Percentiles rank a stretch among this genome's conserved stretches.
Conservation (phyloP, 805 yeast species). For the Wickerhamomyces chaumierensis region DNA sequence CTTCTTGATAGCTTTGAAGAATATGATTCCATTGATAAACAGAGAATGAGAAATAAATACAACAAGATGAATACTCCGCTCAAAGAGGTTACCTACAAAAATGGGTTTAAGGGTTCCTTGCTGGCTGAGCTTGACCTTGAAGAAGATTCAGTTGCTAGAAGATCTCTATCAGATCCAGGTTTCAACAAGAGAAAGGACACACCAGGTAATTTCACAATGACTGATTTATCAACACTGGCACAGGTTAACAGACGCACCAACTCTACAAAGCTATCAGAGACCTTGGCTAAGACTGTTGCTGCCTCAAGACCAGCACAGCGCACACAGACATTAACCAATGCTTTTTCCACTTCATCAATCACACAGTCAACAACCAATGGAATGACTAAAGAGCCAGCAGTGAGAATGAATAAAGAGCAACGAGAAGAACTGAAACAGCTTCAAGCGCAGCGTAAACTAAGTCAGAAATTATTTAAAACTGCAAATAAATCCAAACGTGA, state of each 20-base stretch:
- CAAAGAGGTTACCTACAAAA: not conserved
- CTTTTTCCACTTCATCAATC: not conserved
- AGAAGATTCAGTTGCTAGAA: not conserved
- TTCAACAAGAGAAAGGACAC: not conserved
- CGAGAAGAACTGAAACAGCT: conserved; percentile 3
- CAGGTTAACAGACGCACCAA: too few species aligned
- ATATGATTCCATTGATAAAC: not conserved
- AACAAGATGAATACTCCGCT: not conserved
- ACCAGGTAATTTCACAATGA: too few species aligned
- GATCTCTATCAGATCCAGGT: not conserved
- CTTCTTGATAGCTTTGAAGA: not conserved
- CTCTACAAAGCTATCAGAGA: not conserved
- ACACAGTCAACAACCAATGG: not conserved
- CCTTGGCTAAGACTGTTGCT: not conserved
- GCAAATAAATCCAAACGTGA: conserved; percentile 29
- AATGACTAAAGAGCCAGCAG: not conserved
- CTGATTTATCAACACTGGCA: not conserved
- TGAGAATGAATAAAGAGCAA: conserved; percentile 4
- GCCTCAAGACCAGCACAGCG: not conserved
- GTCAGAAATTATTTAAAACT: conserved; percentile 15
- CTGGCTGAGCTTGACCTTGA: not conserved
- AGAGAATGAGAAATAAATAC: not conserved
- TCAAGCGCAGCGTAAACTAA: conserved; percentile 4
- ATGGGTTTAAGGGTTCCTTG: not conserved
- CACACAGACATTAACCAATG: not conserved